Conservation (phyloP, 1,139 yeast genomes). For the Lizanozyma gosingica region DNA sequence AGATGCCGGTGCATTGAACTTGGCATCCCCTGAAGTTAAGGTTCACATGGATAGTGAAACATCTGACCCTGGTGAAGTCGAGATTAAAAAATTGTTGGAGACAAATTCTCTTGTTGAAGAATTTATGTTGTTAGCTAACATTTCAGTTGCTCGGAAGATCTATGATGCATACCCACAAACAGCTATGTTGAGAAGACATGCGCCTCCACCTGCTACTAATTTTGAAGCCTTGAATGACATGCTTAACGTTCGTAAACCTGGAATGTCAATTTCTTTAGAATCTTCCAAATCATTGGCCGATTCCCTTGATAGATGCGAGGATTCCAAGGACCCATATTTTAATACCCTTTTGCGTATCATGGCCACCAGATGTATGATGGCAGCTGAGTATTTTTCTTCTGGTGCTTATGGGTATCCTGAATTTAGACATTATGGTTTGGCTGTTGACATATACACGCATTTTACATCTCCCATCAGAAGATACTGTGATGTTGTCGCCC, state of each 20-base stretch:
- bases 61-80: constrained; percentile 93
- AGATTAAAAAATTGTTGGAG: constrained; percentile 76
- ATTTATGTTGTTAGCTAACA: constrained; percentile 95
- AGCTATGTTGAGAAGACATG: constrained; percentile 96
- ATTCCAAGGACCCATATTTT: constrained; percentile 78
- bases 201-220: constrained; percentile 89
- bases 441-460: constrained; percentile 95
- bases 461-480: constrained; percentile 98
- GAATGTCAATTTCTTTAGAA: constrained; percentile 70
- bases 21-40: constrained; percentile 97
- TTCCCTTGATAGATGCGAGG: constrained; percentile 81
- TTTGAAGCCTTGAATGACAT: constrained; percentile 86
- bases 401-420: constrained; percentile 94
- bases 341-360: constrained; percentile 89
- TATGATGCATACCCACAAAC: constrained; percentile 94
- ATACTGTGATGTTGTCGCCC: constrained; percentile 96
- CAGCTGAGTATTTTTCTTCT: constrained; percentile 94
- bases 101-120: constrained; percentile 97
- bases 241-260: constrained; percentile 69
- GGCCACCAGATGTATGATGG: constrained; percentile 99
- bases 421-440: constrained; percentile 93
- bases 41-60: constrained; percentile 97
- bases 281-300: constrained; percentile 90
- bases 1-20: constrained; percentile 92
- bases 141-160: constrained; percentile 88